These are phyloP conservation scores for Ogataea polymorpha DNA, from an alignment of 805 yeast species.

Conservation along the genomic window DNA sequence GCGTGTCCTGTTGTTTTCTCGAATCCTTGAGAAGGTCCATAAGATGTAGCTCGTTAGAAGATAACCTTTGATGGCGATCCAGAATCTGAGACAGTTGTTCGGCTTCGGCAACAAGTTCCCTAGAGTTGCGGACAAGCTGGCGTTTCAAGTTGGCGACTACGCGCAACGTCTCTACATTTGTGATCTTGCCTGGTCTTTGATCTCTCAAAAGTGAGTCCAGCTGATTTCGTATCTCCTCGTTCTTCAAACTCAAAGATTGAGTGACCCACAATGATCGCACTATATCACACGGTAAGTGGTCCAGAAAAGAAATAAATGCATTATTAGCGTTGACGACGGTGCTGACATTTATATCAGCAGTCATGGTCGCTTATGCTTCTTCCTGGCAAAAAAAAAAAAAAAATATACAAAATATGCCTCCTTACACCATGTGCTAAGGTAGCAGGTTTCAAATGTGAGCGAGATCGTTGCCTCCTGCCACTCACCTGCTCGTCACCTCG, in stretches of 20 bases:
- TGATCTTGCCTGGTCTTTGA: constrained; percentile 2
- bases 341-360: constrained; percentile 18
- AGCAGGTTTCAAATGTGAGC: too few relatives aligned
- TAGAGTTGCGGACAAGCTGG: constrained; percentile 19
- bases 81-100: constrained; percentile 20
- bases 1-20: constrained; percentile 16
- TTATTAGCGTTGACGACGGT: constrained; percentile 31
- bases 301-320: constrained; percentile 36
- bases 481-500: too few relatives aligned
- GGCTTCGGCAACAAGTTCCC: constrained; percentile 28
- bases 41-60: constrained; percentile 25
- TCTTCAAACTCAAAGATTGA: constrained; percentile 31
- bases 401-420: too few relatives aligned
- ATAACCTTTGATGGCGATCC: constrained; percentile 20
- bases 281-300: constrained; percentile 39
- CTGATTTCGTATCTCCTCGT: constrained; percentile 16
- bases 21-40: constrained; percentile 22
- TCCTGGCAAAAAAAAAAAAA: too few relatives aligned
- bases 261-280: constrained; percentile 37
- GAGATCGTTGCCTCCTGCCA: too few relatives aligned
- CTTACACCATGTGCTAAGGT: too few relatives aligned
- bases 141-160: constrained; percentile 5
- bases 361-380: background rate
- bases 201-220: constrained; percentile 4
- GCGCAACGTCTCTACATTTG: background rate